phyloP scores from a whole-genome alignment of 495 filamentous ascomycete species.

The Penicillium chermesinum region DNA sequence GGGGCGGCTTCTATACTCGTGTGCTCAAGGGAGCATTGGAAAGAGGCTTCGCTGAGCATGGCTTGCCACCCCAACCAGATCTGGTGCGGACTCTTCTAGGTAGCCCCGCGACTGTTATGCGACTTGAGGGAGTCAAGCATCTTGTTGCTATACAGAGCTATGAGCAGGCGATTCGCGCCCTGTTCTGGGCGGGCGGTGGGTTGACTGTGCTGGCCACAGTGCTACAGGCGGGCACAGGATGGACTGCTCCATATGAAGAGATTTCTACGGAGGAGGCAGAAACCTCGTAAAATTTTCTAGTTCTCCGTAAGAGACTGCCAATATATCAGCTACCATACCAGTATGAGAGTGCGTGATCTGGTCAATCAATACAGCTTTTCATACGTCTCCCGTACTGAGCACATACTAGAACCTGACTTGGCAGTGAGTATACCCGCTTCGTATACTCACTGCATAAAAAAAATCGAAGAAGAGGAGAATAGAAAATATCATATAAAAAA shows the following conservation, averaged over 20 bases:
- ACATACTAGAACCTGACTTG: too few species aligned
- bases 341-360: too few species aligned
- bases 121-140: constrained; percentile 48
- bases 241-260: constrained; percentile 33
- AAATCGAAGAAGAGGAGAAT: too few species aligned
- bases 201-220: constrained; percentile 50
- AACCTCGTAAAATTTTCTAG: too few species aligned
- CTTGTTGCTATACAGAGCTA: constrained; percentile 60
- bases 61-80: constrained; percentile 40
- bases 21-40: constrained; percentile 51
- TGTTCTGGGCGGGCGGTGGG: constrained; percentile 54
- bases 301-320: too few species aligned
- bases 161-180: constrained; percentile 47
- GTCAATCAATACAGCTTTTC: too few species aligned
- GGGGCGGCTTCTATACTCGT: constrained; percentile 66
- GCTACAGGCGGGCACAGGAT: constrained; percentile 66
- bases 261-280: background rate
- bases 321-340: too few species aligned
- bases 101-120: constrained; percentile 57
- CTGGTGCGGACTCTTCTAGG: constrained; percentile 61
- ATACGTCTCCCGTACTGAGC: too few species aligned
- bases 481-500: too few species aligned
- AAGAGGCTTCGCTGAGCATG: constrained; percentile 52
- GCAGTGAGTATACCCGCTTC: too few species aligned
- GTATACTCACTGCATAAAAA: too few species aligned